These are phyloP conservation scores for Blastobotrys capitulatus DNA, from an alignment of 1,139 yeast species.

Conservation along the genomic window DNA sequence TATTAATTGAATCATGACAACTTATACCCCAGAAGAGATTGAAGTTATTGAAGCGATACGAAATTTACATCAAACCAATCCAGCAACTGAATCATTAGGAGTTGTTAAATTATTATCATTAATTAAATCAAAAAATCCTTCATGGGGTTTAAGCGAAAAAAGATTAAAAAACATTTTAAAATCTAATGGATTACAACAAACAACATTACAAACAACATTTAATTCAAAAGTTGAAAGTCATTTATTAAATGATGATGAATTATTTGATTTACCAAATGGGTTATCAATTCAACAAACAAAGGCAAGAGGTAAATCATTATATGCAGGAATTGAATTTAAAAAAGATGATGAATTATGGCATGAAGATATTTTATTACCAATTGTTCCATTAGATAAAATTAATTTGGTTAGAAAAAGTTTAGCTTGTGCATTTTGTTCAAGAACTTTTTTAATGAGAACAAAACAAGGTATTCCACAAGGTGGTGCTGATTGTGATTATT, in stretches of 20 bases:
- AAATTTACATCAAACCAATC: conserved; percentile 63
- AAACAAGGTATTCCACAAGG: conserved; percentile 19
- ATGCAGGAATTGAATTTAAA: conserved; percentile 36
- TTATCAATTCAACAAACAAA: conserved; percentile 45
- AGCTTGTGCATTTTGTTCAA: conserved; percentile 80
- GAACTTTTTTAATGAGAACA: conserved; percentile 42
- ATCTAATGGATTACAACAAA: conserved; percentile 41
- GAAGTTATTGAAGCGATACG: conserved; percentile 60
- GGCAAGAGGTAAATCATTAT: conserved; percentile 34
- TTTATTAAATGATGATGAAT: conserved; percentile 43
- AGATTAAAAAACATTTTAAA: conserved; percentile 51
- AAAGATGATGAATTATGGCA: conserved; percentile 50
- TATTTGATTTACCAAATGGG: conserved; percentile 47
- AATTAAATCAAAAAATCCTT: conserved; percentile 47
- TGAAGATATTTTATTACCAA: conserved; percentile 56
- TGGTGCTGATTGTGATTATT: conserved; percentile 20
- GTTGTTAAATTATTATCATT: conserved; percentile 48
- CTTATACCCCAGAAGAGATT: conserved; percentile 51
- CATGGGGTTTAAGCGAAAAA: conserved; percentile 61
- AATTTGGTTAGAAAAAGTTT: conserved; percentile 58
- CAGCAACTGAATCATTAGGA: conserved; percentile 55
- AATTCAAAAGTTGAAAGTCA: conserved; percentile 45
- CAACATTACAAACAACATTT: conserved; percentile 36
- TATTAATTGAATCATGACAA: no score
- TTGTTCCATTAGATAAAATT: conserved; percentile 68